Percentiles rank a stretch among this genome's conserved stretches.
These are phyloP conservation scores for Lolium multiflorum DNA, from an alignment of 176 grass and related monocot genomes.

Conservation along the genomic window DNA sequence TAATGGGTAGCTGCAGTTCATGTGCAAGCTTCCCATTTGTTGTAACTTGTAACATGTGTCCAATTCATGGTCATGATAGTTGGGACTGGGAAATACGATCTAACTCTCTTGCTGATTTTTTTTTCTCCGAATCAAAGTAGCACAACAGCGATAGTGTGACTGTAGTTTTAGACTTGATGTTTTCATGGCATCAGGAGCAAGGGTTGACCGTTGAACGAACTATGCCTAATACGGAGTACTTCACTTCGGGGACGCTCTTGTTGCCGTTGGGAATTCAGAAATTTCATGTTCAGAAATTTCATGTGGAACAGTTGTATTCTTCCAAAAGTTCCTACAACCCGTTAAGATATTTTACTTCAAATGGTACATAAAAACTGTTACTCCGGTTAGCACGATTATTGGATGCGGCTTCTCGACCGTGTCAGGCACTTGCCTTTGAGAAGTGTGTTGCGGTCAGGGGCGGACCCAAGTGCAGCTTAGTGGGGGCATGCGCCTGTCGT, in stretches of 20 bases:
- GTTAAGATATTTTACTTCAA: not conserved
- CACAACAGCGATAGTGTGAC: not conserved
- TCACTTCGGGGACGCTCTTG: too few relatives aligned
- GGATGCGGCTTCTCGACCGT: too few relatives aligned
- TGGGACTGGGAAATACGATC: not conserved
- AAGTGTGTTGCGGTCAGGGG: too few relatives aligned
- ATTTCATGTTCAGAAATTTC: not conserved
- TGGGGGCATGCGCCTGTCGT: too few relatives aligned
- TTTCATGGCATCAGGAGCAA: not conserved
- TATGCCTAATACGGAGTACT: too few relatives aligned
- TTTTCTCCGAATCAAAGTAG: not conserved
- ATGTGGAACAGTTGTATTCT: not conserved
- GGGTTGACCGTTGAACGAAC: not conserved
- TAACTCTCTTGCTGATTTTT: not conserved
- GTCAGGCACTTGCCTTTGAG: too few relatives aligned
- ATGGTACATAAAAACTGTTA: not conserved
- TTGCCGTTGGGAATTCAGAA: not conserved
- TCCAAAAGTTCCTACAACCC: not conserved
- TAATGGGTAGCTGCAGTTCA: not conserved
- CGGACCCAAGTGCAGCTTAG: too few relatives aligned
- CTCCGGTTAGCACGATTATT: too few relatives aligned
- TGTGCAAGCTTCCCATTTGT: not conserved
- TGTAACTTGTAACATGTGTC: not conserved
- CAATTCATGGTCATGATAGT: not conserved
- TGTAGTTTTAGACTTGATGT: not conserved